Conservation (phyloP, 169 alveolate species). For the Haemoproteus tartakovskyi region DNA sequence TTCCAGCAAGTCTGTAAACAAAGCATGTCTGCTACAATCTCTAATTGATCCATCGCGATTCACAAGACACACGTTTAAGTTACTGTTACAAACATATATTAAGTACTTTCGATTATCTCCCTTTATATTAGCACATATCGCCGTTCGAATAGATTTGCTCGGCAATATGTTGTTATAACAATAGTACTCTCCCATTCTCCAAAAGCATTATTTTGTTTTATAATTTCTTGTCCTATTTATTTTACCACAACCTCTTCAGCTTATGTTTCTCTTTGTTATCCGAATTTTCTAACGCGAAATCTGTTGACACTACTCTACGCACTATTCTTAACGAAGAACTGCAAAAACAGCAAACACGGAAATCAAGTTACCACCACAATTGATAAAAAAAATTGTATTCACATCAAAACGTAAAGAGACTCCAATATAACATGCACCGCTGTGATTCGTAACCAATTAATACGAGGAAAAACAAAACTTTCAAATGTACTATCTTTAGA, state of each 20-base stretch:
- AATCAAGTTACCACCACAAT: no score
- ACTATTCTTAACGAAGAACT: no score
- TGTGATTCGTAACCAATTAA: no score
- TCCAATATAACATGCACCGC: no score
- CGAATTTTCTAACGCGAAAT: no score
- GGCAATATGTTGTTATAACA: conserved; percentile 30
- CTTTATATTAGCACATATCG: conserved; percentile 22
- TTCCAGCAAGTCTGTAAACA: conserved; percentile 28
- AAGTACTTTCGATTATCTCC: conserved; percentile 28
- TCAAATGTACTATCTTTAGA: no score
- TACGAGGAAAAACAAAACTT: no score
- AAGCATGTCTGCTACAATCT: conserved; percentile 31
- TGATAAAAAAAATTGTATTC: no score
- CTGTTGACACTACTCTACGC: no score
- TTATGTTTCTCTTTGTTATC: neutral
- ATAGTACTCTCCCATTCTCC: conserved; percentile 37
- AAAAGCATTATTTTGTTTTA: no score
- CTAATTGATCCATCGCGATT: conserved; percentile 31
- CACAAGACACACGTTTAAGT: conserved; percentile 27
- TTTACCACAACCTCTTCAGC: neutral
- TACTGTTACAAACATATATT: conserved; percentile 21
- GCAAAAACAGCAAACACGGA: no score
- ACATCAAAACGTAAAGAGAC: no score
- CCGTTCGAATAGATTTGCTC: conserved; percentile 41
- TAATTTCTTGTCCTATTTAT: neutral